Evolutionary conservation across 805 yeast genomes (phyloP), one percentile per base, ranked within the genome.

Genomic region (Grigorovia transvaalensis): DNA sequence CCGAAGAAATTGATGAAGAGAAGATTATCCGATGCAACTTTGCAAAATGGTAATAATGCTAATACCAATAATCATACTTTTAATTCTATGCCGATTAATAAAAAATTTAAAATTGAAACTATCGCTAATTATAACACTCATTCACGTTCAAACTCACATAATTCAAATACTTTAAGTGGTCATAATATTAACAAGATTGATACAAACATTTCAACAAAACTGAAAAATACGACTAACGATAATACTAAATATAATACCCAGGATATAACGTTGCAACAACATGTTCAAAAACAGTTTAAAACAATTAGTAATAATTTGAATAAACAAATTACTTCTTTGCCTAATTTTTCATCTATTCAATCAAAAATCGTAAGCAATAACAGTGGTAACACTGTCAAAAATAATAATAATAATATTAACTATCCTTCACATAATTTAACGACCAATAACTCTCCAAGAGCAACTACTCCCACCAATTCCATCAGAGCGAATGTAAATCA

Each of bases 221-320:
- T 33, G 38, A 27, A 30, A 29, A 13, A 48, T 42, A 45, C 48
- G n/a, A 40, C 20, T 48, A 38, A 46, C 43, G 51, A 48, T 13
- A 45, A 47, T 38, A 53, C 45, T 27, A 47, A 46, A 8, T 52
- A 50, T 23, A 60, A 45, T 43, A 56, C 53, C 42, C 57, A 53
- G 20, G 55, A 47, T 50, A 57, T 59, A 46, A 57, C 63, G 13
- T 50, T 62, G 45, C 67, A 63, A 53, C 56, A 58, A 51, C 60
- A 59, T 48, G 61, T 61, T 6, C 64, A 60, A 50, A 56, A 59
- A 46, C 65, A 62, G 47, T 59, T 64, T 44, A 61, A 59, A 51
- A 57, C 57, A 40, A 52, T 61, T 29, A 59, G 58, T 50, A 57
- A 55, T 18, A 55, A 55, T 23, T 42, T 48, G 38, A 44, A 42